Evolutionary conservation across 352 stramenopile genomes (phyloP).

Genomic region (Globisporangium spinosum): DNA sequence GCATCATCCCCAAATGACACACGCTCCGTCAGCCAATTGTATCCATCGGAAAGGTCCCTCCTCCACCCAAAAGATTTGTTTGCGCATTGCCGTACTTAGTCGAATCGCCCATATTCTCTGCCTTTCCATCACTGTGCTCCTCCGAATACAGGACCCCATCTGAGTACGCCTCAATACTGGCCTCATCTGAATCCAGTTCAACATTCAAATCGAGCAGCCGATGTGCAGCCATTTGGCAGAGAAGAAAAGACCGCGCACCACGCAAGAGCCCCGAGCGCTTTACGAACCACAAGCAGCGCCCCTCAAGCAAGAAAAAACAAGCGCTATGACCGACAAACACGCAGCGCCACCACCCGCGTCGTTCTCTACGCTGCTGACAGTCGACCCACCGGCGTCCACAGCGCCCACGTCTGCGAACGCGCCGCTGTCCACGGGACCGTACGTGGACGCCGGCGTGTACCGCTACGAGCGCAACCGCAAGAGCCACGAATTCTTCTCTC

Average conservation of each 20-base stretch:
- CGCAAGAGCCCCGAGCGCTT: background rate
- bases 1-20: background rate
- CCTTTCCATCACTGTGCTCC: background rate
- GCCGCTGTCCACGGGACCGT: conserved; percentile 16
- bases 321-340: background rate
- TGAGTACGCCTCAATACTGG: background rate
- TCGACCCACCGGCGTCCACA: conserved; percentile 1
- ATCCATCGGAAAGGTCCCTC: conserved; percentile 1
- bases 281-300: background rate
- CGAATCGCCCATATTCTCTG: background rate
- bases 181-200: background rate
- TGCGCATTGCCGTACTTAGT: conserved; percentile 3
- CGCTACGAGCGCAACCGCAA: conserved; percentile 65
- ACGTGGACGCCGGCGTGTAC: conserved; percentile 67
- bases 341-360: background rate
- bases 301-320: background rate
- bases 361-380: background rate
- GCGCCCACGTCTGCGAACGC: conserved; percentile 8
- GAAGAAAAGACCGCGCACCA: background rate
- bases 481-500: conserved; percentile 79
- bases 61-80: background rate
- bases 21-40: conserved; percentile 6
- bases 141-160: background rate
- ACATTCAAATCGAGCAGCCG: background rate
- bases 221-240: conserved; percentile 7